Evolutionary conservation across 2,329 filamentous ascomycete species (phyloP).

Genomic region (Fusarium agapanthi): DNA sequence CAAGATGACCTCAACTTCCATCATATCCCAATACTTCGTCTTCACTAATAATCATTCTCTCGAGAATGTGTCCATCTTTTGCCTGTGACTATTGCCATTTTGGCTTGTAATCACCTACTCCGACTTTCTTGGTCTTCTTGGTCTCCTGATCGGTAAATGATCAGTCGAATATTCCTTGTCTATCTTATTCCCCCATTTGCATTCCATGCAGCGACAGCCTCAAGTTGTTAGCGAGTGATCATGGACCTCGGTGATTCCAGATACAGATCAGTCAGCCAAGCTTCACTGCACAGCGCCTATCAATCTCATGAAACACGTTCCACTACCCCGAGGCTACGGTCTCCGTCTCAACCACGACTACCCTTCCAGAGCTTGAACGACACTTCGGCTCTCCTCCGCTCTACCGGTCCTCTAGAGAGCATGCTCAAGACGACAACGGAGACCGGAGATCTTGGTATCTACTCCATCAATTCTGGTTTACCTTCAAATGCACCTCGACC

Average conservation of each 20-base stretch:
- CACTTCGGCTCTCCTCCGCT: conserved; percentile 54
- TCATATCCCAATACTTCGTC: not conserved
- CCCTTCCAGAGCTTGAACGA: conserved; percentile 56
- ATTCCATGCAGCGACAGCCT: conserved; percentile 2
- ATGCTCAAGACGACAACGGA: conserved; percentile 74
- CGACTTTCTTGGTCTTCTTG: conserved; percentile 37
- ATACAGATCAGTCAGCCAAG: conserved; percentile 52
- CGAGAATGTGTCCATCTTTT: conserved; percentile 25
- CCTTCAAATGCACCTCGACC: conserved; percentile 46
- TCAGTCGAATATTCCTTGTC: conserved; percentile 32
- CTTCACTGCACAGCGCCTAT: conserved; percentile 49
- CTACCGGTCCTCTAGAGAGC: conserved; percentile 65
- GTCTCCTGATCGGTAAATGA: conserved; percentile 27
- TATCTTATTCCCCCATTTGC: conserved; percentile 21
- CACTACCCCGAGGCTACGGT: conserved; percentile 27
- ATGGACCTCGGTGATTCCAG: conserved; percentile 45
- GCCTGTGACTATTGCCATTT: conserved; percentile 31
- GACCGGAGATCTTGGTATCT: conserved; percentile 70
- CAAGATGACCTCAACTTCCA: not conserved
- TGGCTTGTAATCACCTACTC: conserved; percentile 30
- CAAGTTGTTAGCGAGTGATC: conserved; percentile 7
- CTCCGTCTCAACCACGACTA: conserved; percentile 44
- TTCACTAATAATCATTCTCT: conserved; percentile 7
- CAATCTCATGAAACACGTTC: conserved; percentile 37
- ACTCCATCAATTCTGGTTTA: conserved; percentile 56